Percentiles rank a stretch among this genome's conserved stretches.
phyloP scores from a whole-genome alignment of 78 protist species.

The Neovahlkampfia damariscottae region DNA sequence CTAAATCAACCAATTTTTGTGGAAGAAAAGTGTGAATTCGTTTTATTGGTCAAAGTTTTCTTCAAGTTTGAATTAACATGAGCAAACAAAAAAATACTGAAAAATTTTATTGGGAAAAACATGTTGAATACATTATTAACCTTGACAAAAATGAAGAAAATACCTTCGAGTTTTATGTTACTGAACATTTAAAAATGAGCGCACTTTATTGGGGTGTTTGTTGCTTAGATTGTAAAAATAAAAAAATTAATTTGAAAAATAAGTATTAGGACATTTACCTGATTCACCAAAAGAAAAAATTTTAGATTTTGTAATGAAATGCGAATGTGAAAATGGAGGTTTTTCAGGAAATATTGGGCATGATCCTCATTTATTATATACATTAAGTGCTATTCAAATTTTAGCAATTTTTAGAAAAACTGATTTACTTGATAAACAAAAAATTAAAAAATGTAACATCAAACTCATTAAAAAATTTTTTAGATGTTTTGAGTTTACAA shows the following conservation, averaged over 20 bases:
- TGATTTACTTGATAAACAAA: slow-evolving; percentile 38
- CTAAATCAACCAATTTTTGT: too few species aligned
- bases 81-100: too few species aligned
- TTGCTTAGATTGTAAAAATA: too few species aligned
- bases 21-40: too few species aligned
- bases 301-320: slow-evolving; percentile 38
- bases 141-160: slow-evolving; percentile 23
- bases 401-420: slow-evolving; percentile 44
- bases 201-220: slow-evolving; percentile 96
- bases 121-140: slow-evolving; percentile 3
- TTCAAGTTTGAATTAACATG: too few species aligned
- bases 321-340: slow-evolving; percentile 75
- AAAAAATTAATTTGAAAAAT: slow-evolving; percentile 52
- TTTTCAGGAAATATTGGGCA: slow-evolving; percentile 84
- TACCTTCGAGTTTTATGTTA: slow-evolving; percentile 59
- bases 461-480: background rate
- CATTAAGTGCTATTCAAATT: slow-evolving; percentile 91
- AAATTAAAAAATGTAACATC: slow-evolving; percentile 28
- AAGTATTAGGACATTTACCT: slow-evolving; percentile 17
- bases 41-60: too few species aligned
- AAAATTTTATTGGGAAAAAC: too few species aligned
- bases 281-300: slow-evolving; percentile 48
- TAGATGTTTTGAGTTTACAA: slow-evolving; percentile 65
- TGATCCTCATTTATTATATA: slow-evolving; percentile 91
- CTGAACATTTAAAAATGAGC: slow-evolving; percentile 84